These are phyloP conservation scores for Scenedesmus sp. DNA, from an alignment of 163 green algal species.

Conservation along the genomic window DNA sequence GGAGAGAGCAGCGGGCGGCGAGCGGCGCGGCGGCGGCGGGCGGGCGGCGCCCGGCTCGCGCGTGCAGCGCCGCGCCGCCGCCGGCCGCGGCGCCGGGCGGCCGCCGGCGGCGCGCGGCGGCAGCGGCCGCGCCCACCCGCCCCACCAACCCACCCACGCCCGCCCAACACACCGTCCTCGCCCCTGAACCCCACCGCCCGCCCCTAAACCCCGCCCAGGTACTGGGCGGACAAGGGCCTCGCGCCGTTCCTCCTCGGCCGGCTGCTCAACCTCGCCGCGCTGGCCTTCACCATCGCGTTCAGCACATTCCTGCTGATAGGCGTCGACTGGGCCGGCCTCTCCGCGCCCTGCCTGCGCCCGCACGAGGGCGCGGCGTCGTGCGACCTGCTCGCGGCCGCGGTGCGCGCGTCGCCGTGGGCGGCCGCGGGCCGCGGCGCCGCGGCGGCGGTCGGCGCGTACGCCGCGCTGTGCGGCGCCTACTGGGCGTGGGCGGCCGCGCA, in stretches of 20 bases:
- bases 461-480: conserved; percentile 84
- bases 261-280: conserved; percentile 88
- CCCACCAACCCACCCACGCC: neutral
- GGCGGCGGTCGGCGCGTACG: conserved; percentile 72
- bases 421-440: conserved; percentile 53
- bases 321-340: conserved; percentile 83
- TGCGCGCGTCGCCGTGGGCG: conserved; percentile 55
- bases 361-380: conserved; percentile 41
- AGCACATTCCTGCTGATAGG: conserved; percentile 83
- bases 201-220: conserved; percentile 62
- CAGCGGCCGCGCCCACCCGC: too few relatives aligned
- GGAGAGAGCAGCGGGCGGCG: too few relatives aligned
- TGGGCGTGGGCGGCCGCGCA: conserved; percentile 75
- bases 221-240: conserved; percentile 90
- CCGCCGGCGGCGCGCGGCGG: too few relatives aligned
- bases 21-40: too few relatives aligned
- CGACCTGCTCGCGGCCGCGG: conserved; percentile 55
- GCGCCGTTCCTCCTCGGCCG: conserved; percentile 67
- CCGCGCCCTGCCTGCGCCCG: conserved; percentile 28
- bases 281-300: conserved; percentile 89
- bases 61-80: too few relatives aligned
- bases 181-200: neutral
- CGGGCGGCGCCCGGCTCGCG: too few relatives aligned
- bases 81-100: too few relatives aligned
- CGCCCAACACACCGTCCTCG: neutral